A percentile compares a stretch with the other conserved stretches of the same genome.
Conservation (phyloP, 805 yeast species). For the Candida berthetii region DNA sequence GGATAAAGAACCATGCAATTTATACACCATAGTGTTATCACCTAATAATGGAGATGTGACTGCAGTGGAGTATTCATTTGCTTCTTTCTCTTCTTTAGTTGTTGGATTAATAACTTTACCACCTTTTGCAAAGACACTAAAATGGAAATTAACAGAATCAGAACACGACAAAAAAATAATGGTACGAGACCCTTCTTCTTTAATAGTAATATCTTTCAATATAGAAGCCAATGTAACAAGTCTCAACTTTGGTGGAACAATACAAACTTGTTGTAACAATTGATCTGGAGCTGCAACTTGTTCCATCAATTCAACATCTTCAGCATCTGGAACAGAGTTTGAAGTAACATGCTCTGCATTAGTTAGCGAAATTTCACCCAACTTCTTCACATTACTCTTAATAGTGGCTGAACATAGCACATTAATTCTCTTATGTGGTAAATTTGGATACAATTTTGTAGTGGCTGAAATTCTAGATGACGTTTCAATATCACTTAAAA, state of each 20-base stretch:
- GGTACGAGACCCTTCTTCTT: conserved; percentile 39
- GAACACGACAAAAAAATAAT: conserved; percentile 91
- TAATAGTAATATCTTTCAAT: conserved; percentile 41
- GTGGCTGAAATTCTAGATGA: conserved; percentile 29
- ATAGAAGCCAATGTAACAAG: conserved; percentile 73
- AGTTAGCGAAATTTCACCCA: conserved; percentile 72
- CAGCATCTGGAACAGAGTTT: conserved; percentile 24
- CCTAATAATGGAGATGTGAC: conserved; percentile 49
- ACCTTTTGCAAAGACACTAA: conserved; percentile 59
- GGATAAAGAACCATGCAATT: conserved; percentile 85
- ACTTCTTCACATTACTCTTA: conserved; percentile 69
- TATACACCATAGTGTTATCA: conserved; percentile 43
- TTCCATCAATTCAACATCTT: conserved; percentile 20
- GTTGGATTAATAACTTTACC: conserved; percentile 35
- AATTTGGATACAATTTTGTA: conserved; percentile 36
- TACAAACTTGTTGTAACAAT: conserved; percentile 68
- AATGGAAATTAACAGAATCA: conserved; percentile 95
- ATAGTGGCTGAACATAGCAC: conserved; percentile 93
- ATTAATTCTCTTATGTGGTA: conserved; percentile 70
- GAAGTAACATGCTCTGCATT: conserved; percentile 61
- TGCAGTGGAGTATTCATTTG: conserved; percentile 28
- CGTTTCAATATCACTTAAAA: conserved; percentile 52
- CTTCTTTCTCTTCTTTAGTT: conserved; percentile 26
- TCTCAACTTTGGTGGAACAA: conserved; percentile 89
- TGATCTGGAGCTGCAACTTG: conserved; percentile 78